A percentile compares a stretch with the other conserved stretches of the same genome.
These are phyloP conservation scores for Penicillium herquei DNA, from an alignment of 495 filamentous ascomycete genomes.

Conservation along the genomic window DNA sequence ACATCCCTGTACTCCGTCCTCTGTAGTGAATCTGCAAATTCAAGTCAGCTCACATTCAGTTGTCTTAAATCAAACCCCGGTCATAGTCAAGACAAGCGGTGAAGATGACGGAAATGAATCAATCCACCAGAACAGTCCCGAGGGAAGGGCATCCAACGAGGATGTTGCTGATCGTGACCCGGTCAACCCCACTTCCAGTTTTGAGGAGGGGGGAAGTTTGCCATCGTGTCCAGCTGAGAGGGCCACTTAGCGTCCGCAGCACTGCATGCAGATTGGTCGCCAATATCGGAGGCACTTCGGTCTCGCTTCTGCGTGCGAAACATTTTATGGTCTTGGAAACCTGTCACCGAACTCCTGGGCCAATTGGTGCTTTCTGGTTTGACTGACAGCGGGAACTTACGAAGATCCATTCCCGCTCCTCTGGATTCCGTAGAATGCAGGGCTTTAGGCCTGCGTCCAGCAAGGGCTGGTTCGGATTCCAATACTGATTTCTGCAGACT, in stretches of 20 bases:
- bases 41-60: neutral
- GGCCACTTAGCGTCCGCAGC: constrained; percentile 18
- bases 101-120: constrained; percentile 13
- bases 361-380: constrained; percentile 14
- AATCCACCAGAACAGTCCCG: constrained; percentile 22
- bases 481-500: constrained; percentile 1
- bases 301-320: neutral
- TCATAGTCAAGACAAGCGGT: constrained; percentile 25
- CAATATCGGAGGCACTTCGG: constrained; percentile 8
- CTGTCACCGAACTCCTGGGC: constrained; percentile 10
- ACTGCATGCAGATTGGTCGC: constrained; percentile 19
- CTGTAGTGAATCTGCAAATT: constrained; percentile 10
- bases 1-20: constrained; percentile 1
- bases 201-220: constrained; percentile 7
- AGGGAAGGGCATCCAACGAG: constrained; percentile 28
- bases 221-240: constrained; percentile 16
- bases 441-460: constrained; percentile 13
- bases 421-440: constrained; percentile 20
- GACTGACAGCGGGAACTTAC: constrained; percentile 23
- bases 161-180: constrained; percentile 24
- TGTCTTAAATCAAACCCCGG: neutral
- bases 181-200: constrained; percentile 19
- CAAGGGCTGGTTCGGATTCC: constrained; percentile 12
- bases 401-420: constrained; percentile 21
- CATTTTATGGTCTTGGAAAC: constrained; percentile 7